A percentile compares a stretch with the other conserved stretches of the same genome.
phyloP scores from a whole-genome alignment of 106 monocot species.

The Ottelia alismoides region DNA sequence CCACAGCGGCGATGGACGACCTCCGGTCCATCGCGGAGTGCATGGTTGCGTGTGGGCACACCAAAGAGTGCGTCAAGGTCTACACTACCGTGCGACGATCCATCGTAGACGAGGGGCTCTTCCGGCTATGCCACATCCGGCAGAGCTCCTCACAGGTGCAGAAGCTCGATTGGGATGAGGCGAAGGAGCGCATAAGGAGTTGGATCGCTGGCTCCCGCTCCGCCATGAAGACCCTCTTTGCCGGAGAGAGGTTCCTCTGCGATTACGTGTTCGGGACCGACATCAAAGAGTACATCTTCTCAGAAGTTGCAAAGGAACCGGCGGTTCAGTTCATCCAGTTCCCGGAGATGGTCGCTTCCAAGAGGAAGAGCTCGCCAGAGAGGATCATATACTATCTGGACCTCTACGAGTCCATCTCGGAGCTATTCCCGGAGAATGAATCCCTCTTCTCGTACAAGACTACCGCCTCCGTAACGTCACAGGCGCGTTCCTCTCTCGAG shows the following conservation, averaged over 20 bases:
- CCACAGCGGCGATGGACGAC: slow-evolving; percentile 11
- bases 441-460: slow-evolving; percentile 31
- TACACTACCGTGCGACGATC: not conserved
- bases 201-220: slow-evolving; percentile 22
- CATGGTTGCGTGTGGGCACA: slow-evolving; percentile 48
- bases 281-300: slow-evolving; percentile 27
- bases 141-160: slow-evolving; percentile 15
- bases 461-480: slow-evolving; percentile 9
- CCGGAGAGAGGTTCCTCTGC: slow-evolving; percentile 37
- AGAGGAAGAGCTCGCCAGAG: slow-evolving; percentile 30
- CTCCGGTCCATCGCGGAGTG: slow-evolving; percentile 23
- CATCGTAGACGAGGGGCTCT: slow-evolving; percentile 4
- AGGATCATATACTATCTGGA: slow-evolving; percentile 52
- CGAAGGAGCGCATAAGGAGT: slow-evolving; percentile 24
- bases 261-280: slow-evolving; percentile 28
- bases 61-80: slow-evolving; percentile 30
- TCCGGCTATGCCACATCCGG: slow-evolving; percentile 29
- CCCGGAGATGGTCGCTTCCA: slow-evolving; percentile 26
- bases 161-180: slow-evolving; percentile 37
- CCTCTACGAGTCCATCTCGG: slow-evolving; percentile 25
- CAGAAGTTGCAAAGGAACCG: slow-evolving; percentile 17
- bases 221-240: slow-evolving; percentile 31
- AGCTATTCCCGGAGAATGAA: slow-evolving; percentile 16
- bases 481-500: slow-evolving; percentile 12
- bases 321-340: slow-evolving; percentile 29